phyloP scores from a whole-genome alignment of 495 filamentous ascomycete species.

The Barbatosphaeria neglecta region DNA sequence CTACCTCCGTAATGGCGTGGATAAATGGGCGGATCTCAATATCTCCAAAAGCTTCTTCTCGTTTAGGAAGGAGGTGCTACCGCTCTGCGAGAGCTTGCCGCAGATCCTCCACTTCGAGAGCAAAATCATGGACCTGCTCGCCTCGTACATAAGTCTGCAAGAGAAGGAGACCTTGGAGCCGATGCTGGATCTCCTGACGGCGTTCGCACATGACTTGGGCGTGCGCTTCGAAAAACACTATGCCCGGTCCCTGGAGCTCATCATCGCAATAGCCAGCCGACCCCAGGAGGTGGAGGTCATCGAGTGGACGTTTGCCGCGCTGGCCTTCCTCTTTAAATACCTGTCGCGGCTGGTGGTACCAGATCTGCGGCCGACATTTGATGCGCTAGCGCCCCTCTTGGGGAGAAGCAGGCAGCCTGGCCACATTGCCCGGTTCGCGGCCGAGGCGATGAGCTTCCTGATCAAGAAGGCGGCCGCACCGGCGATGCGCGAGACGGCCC shows the following conservation, averaged over 20 bases:
- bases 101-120: conserved; percentile 83
- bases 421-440: conserved; percentile 81
- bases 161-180: conserved; percentile 74
- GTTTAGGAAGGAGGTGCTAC: conserved; percentile 60
- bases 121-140: conserved; percentile 66
- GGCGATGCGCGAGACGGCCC: conserved; percentile 59
- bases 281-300: conserved; percentile 60
- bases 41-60: conserved; percentile 64
- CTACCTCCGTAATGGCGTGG: conserved; percentile 68
- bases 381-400: conserved; percentile 73
- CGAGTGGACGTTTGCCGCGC: conserved; percentile 91
- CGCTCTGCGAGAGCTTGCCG: conserved; percentile 76
- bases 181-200: conserved; percentile 67
- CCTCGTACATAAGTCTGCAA: conserved; percentile 62
- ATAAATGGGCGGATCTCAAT: conserved; percentile 86
- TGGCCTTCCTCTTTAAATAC: conserved; percentile 96
- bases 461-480: conserved; percentile 73
- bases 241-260: conserved; percentile 51
- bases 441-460: conserved; percentile 89
- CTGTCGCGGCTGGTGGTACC: conserved; percentile 75
- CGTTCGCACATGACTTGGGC: conserved; percentile 87
- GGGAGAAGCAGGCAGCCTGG: conserved; percentile 70
- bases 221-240: conserved; percentile 84
- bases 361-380: conserved; percentile 71
- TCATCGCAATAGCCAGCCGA: conserved; percentile 40